Evolutionary conservation across 768 basidiomycete genomes (phyloP), one percentile per base, ranked within the genome.

Genomic region (Udeniomyces megalosporus): DNA sequence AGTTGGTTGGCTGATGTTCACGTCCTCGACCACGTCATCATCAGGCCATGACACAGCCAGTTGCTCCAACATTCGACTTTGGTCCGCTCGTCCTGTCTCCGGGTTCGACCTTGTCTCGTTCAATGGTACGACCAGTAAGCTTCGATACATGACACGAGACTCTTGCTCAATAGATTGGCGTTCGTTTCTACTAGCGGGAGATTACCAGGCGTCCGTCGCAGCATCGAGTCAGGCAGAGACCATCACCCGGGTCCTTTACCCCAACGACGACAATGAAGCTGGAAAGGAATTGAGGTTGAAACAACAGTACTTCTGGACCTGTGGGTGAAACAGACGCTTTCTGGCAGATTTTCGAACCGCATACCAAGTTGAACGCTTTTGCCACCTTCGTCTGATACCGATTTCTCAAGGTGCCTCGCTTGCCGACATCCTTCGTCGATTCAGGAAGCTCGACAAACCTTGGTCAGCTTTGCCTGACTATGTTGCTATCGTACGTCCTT

Each of bases 231-330:
- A 84, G 67, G 95, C 95, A 12, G 86, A 84, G 62, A 88, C 87
- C 38, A 95, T 99, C 71, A 96, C 92, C 3, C 83, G 87, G 10
- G 93, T 96, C 7, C 78, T 96, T 34, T 97, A 99, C 75, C 95
- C 93, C 29, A 93, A 95, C 71, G 93, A 96, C 71, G 86, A 90
- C 83, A 74, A 70, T 72, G 61, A 64, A 12, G 52, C 47, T 8
- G 76, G 76, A 60, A 77, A 76, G 67, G 71, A 72, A 49, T 69
- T 78, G 26, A 83, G 93, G 60, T 79, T 97, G 67, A 92, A 93
- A 77, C 93, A 96, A 69, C 93, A 99, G 76, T 92, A 92, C 75
- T 88, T 95, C 76, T 71, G 71, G 71, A 66, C 58, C 56, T 65
- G 45, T 52, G n/a, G n/a, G n/a, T n/a, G n/a, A n/a, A n/a, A n/a